Base-by-base conservation (phyloP, 352 stramenopile genomes). In the Phytopythium litorale region DNA sequence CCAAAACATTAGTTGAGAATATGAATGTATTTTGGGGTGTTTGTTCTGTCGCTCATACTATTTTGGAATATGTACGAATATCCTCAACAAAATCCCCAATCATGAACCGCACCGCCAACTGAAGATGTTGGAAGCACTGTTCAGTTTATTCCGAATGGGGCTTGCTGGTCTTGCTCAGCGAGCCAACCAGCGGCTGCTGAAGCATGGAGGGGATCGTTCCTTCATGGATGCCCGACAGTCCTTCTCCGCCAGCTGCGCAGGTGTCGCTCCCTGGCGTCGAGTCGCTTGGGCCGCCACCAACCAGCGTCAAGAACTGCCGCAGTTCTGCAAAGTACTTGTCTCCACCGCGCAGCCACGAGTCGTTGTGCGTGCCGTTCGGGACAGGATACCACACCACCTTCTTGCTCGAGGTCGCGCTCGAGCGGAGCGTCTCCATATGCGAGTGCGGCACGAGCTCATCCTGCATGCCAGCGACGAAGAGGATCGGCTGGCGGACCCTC, bases 281-380 rank as follows among this genome's bases (percentile, higher is more conserved):
- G 7, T 28, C 43, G 43, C n/a, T 6, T 30, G 3, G 35, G 58
- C 66, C 57, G 62, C 72, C 28, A 45, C 65, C 33, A 45, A 62
- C 40, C 32, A 91, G 63, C 7, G 61, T 71, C 49, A 97, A 60
- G 52, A 97, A 97, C 21, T 69, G 42, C 7, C 72, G 71, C 40
- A 96, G 54, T 37, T 81, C 63, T 0, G 84, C 75, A 73, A 89
- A 96, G 78, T 98, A 98, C 43, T 76, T 76, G 45, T 86, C 71
- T 7, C 92, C 92, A 19, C 95, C 93, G 48, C 91, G 80, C 33
- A 97, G 65, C 91, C 91, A 98, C 40, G 91, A 97, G 74, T 98
- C 93, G 66, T 98, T 98, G 71, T 98, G 95, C 4, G 90, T 98
- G 7, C 95, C 95, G 12, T 91, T 79, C n/a, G 88, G 76, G 11